Conservation (phyloP, 208 protist genomes). For the Trypanosoma cruzi region DNA sequence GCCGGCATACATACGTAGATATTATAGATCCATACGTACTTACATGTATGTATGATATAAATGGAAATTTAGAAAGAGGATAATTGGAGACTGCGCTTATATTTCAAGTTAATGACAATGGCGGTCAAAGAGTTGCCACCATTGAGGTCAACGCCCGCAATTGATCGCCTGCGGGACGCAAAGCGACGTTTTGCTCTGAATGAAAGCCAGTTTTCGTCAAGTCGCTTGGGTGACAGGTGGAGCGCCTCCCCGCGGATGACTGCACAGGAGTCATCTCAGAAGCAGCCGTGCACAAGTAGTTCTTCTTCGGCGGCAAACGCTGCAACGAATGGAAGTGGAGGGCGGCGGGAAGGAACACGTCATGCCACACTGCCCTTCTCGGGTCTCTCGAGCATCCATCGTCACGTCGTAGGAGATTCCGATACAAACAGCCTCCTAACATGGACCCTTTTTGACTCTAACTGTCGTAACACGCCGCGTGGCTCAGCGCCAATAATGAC, state of each 20-base stretch:
- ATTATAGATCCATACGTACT: too few relatives aligned
- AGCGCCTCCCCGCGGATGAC: background rate
- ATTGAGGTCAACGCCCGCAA: background rate
- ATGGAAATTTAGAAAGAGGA: background rate
- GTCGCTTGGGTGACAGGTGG: background rate
- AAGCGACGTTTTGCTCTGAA: constrained; percentile 12
- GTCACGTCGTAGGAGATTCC: constrained; percentile 1
- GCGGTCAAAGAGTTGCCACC: background rate
- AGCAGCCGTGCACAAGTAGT: background rate
- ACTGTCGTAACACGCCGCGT: background rate
- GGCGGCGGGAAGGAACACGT: background rate
- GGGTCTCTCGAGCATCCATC: constrained; percentile 27
- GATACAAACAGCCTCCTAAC: constrained; percentile 16
- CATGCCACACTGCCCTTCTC: background rate
- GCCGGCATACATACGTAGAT: too few relatives aligned
- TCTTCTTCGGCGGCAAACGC: background rate
- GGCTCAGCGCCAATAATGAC: background rate
- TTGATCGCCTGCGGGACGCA: constrained; percentile 15
- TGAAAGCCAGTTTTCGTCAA: background rate
- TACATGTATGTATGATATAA: too few relatives aligned
- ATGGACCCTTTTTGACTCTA: constrained; percentile 5
- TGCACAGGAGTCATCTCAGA: background rate
- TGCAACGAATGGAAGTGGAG: background rate
- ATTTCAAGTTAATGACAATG: background rate
- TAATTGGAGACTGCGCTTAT: background rate